phyloP scores from a whole-genome alignment of 2,329 filamentous ascomycete genomes.

The Pestalotiopsis sp. region DNA sequence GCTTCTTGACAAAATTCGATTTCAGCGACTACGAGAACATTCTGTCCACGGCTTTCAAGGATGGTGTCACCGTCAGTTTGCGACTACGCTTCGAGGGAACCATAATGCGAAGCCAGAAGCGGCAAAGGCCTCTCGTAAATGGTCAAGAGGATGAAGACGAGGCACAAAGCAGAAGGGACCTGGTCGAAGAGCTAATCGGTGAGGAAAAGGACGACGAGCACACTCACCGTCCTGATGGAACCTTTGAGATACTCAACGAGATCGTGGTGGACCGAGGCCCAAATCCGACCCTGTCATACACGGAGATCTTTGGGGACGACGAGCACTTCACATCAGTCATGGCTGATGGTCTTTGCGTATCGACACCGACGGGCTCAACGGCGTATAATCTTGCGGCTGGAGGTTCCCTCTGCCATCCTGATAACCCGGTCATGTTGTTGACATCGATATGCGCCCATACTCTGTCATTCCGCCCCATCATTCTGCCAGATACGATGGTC shows the following conservation, averaged over 20 bases:
- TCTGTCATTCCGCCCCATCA: constrained; percentile 93
- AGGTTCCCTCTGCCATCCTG: constrained; percentile 92
- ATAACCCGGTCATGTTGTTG: constrained; percentile 94
- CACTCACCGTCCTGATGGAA: constrained; percentile 83
- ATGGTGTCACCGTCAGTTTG: constrained; percentile 87
- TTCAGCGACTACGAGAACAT: constrained; percentile 75
- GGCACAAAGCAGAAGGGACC: constrained; percentile 57
- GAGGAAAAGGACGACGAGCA: constrained; percentile 82
- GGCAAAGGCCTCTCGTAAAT: constrained; percentile 33
- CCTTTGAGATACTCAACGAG: constrained; percentile 92
- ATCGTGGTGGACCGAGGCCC: constrained; percentile 95
- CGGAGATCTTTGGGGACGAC: constrained; percentile 92
- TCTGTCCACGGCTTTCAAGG: constrained; percentile 71
- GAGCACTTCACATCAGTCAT: constrained; percentile 94
- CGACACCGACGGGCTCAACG: constrained; percentile 91
- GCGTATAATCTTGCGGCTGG: constrained; percentile 95
- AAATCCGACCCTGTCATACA: constrained; percentile 90
- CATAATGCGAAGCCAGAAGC: constrained; percentile 77
- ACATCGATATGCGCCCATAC: constrained; percentile 96
- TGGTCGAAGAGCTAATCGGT: constrained; percentile 89
- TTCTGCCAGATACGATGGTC: constrained; percentile 94
- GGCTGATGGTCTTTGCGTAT: constrained; percentile 91
- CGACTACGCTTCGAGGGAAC: constrained; percentile 91
- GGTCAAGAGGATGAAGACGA: constrained; percentile 36
- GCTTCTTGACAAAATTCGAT: constrained; percentile 96